A percentile compares a stretch with the other conserved stretches of the same genome.
Evolutionary conservation across 2,329 filamentous ascomycete species (phyloP).

Genomic region (Penicillium expansum): DNA sequence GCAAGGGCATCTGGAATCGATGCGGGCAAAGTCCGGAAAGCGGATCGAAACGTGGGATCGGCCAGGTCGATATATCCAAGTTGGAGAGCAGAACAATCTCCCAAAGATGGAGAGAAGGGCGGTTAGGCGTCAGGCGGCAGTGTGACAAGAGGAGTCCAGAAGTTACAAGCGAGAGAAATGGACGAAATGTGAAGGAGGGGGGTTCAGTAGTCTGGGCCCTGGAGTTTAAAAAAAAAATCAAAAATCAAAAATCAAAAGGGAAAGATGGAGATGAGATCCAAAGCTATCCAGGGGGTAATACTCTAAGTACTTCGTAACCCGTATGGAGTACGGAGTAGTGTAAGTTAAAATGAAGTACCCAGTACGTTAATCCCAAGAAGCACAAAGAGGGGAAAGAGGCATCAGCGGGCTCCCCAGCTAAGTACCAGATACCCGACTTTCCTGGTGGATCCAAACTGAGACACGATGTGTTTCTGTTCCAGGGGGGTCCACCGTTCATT

Average conservation of each 20-base stretch:
- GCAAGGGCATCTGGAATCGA: conserved; percentile 3
- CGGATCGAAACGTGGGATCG: conserved; percentile 5
- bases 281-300: conserved; percentile 11
- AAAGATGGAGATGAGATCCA: not conserved
- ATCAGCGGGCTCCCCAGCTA: not conserved
- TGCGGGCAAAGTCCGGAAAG: not conserved
- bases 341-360: too few species aligned
- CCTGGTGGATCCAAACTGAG: conserved; percentile 26
- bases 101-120: conserved; percentile 2
- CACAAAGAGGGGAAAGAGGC: not conserved
- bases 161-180: conserved; percentile 12
- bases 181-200: conserved; percentile 10
- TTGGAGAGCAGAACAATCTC: not conserved
- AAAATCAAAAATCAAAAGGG: conserved; percentile 10
- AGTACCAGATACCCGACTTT: conserved; percentile 19
- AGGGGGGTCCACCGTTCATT: conserved; percentile 5
- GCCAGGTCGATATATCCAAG: conserved; percentile 3
- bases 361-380: not conserved
- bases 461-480: conserved; percentile 33
- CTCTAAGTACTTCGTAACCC: too few species aligned
- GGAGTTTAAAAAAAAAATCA: not conserved
- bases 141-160: conserved; percentile 4
- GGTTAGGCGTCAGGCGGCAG: conserved; percentile 15
- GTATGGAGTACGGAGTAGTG: too few species aligned
- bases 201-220: conserved; percentile 12